Base-by-base conservation (phyloP, 2,329 filamentous ascomycete genomes). In the Ophiostoma novo-ulmi region DNA sequence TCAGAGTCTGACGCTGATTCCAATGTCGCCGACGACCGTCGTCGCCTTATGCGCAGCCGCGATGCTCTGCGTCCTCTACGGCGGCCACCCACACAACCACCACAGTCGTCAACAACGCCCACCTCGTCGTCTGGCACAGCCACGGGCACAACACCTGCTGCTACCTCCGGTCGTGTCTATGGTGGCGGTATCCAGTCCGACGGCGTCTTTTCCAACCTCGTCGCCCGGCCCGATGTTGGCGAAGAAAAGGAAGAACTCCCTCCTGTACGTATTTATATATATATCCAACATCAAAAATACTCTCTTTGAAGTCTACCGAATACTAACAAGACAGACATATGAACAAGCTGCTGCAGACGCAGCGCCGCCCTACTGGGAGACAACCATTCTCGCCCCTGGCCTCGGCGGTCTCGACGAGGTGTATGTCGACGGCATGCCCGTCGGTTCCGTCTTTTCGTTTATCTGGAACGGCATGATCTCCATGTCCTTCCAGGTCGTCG, bases 291-390 rank as follows among this genome's bases (percentile, higher is more conserved):
- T 38, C 17, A 61, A 0, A 13, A 20, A n/a, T 64, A 36, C 31
- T 3, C 31, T 3, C 31, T 31, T 31, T 3, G 3, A 31, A 31
- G 31, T 2, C 31, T 31, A 31, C 31, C 31, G 31, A 31, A 31
- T 31, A 31, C 31, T 36, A 64, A 48, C 64, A 1, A 1, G 6
- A 35, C 11, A 97, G 92, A 94, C 94, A 48, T 99, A 99, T 79
- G 95, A 99, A 85, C 94, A 98, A 87, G 95, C 95, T 20, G 95
- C 95, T 3, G 94, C 94, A 61, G 95, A 99, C 80, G 91, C 93
- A 35, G 95, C 95, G 67, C 95, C 95, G 0, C 95, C 95, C 0
- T 99, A 99, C 81, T 99, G 95, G 95, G 95, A 99, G 83, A 99
- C 95, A 6, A 98, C 95, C 0, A 97, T 99, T 74, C 87, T 99